Conservation (phyloP, 495 filamentous ascomycete genomes). For the Hypoxylon intermedium region DNA sequence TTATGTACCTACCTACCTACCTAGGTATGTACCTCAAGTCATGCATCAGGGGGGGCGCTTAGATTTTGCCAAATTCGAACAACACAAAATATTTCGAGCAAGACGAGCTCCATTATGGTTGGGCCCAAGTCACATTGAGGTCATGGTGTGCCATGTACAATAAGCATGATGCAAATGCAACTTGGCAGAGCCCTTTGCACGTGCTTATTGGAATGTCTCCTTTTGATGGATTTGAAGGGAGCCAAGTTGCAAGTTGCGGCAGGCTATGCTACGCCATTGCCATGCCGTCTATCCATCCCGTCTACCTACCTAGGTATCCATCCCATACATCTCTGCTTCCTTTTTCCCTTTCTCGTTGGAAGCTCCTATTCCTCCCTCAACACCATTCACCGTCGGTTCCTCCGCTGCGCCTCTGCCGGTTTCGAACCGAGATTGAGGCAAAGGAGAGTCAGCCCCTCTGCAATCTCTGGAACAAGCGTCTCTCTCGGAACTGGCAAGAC, state of each 20-base stretch:
- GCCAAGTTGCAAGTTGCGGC: constrained; percentile 11
- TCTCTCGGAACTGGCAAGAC: background rate
- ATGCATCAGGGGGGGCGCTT: background rate
- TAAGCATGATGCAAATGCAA: constrained; percentile 26
- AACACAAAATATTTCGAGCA: background rate
- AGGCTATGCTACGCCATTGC: constrained; percentile 5
- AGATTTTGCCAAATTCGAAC: background rate
- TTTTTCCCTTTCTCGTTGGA: background rate
- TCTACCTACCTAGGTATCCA: too few species aligned
- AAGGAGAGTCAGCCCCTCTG: background rate
- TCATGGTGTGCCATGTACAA: constrained; percentile 24
- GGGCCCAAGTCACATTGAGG: constrained; percentile 11
- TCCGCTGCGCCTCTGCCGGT: background rate
- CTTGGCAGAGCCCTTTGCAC: constrained; percentile 10
- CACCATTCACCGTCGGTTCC: constrained; percentile 4
- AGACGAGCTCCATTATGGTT: background rate
- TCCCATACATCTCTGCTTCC: constrained; percentile 6
- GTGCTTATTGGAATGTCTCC: background rate
- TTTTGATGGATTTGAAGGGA: background rate
- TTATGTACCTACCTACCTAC: background rate
- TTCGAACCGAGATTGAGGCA: constrained; percentile 13
- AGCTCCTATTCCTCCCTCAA: constrained; percentile 1
- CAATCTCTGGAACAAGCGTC: constrained; percentile 19
- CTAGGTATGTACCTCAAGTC: background rate
- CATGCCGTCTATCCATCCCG: too few species aligned